Evolutionary conservation across 306 rosid genomes (phyloP).

Genomic region (Oxytropis ochrocephala): DNA sequence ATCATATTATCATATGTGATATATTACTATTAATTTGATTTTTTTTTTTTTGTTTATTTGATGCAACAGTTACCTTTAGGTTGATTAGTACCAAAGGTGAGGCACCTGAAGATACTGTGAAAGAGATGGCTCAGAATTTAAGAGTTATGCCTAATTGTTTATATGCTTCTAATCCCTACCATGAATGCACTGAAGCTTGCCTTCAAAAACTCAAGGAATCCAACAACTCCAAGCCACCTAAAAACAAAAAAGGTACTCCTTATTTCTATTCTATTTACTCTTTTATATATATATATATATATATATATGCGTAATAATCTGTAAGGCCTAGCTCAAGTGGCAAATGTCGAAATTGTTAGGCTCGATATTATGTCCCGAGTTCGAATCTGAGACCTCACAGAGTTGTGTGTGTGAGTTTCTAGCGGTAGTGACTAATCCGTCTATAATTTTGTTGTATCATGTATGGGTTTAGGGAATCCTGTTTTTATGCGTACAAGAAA

Average conservation of each 20-base stretch:
- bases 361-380: too few species aligned
- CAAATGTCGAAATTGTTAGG: too few species aligned
- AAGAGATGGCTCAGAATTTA: constrained; percentile 57
- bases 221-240: constrained; percentile 31
- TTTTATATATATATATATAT: constrained; percentile 1
- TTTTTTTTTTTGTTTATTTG: too few species aligned
- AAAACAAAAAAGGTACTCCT: constrained; percentile 55
- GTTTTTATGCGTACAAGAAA: background rate
- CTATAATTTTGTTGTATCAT: background rate
- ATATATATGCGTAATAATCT: background rate
- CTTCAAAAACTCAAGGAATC: constrained; percentile 49
- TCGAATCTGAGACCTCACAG: too few species aligned
- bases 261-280: constrained; percentile 1
- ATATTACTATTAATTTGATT: background rate
- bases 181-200: constrained; percentile 79
- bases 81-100: constrained; percentile 16
- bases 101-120: constrained; percentile 6
- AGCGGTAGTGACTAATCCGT: too few species aligned
- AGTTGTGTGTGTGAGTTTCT: too few species aligned
- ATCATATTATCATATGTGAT: background rate
- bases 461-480: background rate
- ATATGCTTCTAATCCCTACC: constrained; percentile 73
- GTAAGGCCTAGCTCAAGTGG: too few species aligned
- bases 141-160: constrained; percentile 53
- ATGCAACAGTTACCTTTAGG: constrained; percentile 5